Evolutionary conservation across 768 basidiomycete genomes (phyloP).

Genomic region (Neoboletus brunneissimus): DNA sequence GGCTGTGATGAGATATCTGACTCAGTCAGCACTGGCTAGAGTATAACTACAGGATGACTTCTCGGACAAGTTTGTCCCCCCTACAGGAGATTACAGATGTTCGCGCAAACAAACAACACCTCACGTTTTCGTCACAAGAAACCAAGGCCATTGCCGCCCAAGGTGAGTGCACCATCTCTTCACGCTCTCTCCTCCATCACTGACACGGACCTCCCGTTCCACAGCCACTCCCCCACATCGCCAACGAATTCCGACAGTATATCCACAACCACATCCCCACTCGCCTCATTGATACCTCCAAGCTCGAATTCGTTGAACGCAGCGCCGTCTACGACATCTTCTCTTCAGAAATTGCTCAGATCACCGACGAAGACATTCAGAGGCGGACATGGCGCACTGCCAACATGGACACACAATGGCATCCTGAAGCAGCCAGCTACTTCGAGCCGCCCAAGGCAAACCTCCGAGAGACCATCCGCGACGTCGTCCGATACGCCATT

Average conservation of each 20-base stretch:
- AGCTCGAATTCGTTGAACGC: slow-evolving; percentile 23
- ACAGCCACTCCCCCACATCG: slow-evolving; percentile 6
- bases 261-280: slow-evolving; percentile 27
- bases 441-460: slow-evolving; percentile 8
- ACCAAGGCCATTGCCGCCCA: not conserved
- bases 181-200: not conserved
- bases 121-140: slow-evolving; percentile 1
- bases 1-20: too few species aligned
- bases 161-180: not conserved
- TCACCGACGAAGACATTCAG: slow-evolving; percentile 18
- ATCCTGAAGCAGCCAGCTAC: slow-evolving; percentile 18
- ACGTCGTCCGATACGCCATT: slow-evolving; percentile 20
- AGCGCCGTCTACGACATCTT: slow-evolving; percentile 19
- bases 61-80: not conserved
- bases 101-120: not conserved
- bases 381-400: not conserved
- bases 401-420: not conserved
- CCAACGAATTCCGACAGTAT: slow-evolving; percentile 17
- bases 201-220: not conserved
- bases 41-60: slow-evolving; percentile 5
- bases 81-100: not conserved
- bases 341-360: slow-evolving; percentile 10
- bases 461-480: slow-evolving; percentile 17
- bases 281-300: slow-evolving; percentile 25
- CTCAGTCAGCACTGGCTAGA: not conserved